These are phyloP conservation scores for Rhizopogon vesiculosus DNA, from an alignment of 768 basidiomycete species.

Conservation along the genomic window DNA sequence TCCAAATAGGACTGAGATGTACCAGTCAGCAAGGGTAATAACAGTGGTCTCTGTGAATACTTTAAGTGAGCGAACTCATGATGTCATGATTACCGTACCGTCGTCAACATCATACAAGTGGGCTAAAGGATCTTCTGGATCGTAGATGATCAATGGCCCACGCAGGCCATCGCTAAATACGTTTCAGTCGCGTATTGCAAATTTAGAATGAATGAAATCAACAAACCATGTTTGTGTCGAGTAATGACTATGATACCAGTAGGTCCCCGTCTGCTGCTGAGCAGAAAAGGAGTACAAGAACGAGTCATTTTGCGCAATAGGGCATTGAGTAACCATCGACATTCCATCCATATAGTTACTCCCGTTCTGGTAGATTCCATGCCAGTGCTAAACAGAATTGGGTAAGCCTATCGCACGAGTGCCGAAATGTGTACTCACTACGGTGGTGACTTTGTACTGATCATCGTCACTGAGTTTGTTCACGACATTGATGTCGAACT, in stretches of 20 bases:
- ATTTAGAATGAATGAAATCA: not conserved
- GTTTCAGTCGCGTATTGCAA: conserved; percentile 27
- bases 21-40: conserved; percentile 35
- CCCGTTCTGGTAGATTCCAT: conserved; percentile 20
- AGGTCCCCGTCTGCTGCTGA: conserved; percentile 31
- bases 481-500: conserved; percentile 12
- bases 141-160: conserved; percentile 13
- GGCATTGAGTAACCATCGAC: conserved; percentile 36
- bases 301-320: conserved; percentile 27
- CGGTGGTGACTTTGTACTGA: conserved; percentile 15
- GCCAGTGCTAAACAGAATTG: conserved; percentile 16
- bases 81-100: conserved; percentile 4
- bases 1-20: not conserved
- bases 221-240: conserved; percentile 9
- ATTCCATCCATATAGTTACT: conserved; percentile 23
- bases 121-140: conserved; percentile 13
- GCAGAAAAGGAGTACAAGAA: conserved; percentile 32
- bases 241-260: conserved; percentile 28
- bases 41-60: conserved; percentile 22
- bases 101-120: conserved; percentile 13
- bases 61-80: conserved; percentile 5
- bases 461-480: conserved; percentile 14
- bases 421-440: conserved; percentile 7
- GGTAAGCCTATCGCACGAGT: not conserved
- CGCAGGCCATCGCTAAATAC: conserved; percentile 23